Conservation (phyloP, 495 filamentous ascomycete genomes). For the Glonium stellatum region DNA sequence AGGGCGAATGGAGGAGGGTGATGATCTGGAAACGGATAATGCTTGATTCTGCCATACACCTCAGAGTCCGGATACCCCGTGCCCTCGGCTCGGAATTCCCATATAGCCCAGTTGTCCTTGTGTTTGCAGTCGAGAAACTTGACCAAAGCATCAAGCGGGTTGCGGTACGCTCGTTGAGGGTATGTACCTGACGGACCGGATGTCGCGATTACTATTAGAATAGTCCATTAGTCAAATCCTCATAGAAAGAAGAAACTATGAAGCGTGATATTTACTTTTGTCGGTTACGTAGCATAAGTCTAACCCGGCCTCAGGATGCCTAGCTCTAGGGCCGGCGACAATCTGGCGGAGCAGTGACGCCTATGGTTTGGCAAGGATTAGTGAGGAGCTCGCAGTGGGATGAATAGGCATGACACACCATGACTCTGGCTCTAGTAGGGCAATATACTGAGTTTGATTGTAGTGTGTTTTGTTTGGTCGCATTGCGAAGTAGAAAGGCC, state of each 20-base stretch:
- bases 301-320: constrained; percentile 77
- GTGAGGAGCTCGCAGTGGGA: too few species aligned
- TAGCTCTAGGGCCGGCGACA: constrained; percentile 70
- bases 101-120: constrained; percentile 78
- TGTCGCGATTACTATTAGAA: constrained; percentile 53
- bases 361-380: too few species aligned
- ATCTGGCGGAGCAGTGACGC: constrained; percentile 55
- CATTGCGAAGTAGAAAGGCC: too few species aligned
- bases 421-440: too few species aligned
- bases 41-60: constrained; percentile 72
- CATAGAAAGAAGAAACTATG: constrained; percentile 3
- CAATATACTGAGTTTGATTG: too few species aligned
- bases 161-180: constrained; percentile 85
- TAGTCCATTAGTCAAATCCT: background rate
- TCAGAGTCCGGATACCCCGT: constrained; percentile 90
- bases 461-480: too few species aligned
- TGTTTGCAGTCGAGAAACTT: constrained; percentile 81
- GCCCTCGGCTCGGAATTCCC: constrained; percentile 95
- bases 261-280: constrained; percentile 44
- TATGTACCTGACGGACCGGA: constrained; percentile 85
- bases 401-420: too few species aligned
- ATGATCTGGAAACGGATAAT: constrained; percentile 95
- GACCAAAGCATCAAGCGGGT: constrained; percentile 77
- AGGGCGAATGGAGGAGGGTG: constrained; percentile 90
- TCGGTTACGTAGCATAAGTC: constrained; percentile 95